Evolutionary conservation across 441 rosid species (phyloP), one percentile per base, ranked within the genome.

Genomic region (Geranium incanum): DNA sequence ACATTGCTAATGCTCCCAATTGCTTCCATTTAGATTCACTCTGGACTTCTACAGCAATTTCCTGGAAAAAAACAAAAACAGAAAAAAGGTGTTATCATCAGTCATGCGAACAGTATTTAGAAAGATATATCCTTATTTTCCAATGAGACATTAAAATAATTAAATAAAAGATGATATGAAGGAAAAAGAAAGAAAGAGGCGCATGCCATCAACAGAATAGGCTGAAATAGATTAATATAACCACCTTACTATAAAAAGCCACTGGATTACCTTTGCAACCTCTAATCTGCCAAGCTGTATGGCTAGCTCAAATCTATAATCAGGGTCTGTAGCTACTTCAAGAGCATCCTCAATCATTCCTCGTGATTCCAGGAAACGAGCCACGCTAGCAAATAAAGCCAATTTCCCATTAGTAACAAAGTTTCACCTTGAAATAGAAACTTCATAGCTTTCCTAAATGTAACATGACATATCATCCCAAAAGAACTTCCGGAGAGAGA

Each of bases 11-110:
- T 80, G 92, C 94, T 77, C 99, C 99, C 77, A 95, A 83, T 79
- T 89, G 99, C 86, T 92, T 92, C 99, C 99, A 95, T 77, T 92
- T 95, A 18, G 93, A 87, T 80, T 95, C 99, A 3, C 88, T 87
- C 72, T 90, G 95, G 74, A 82, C 97, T 80, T 89, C 93, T 23
- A 74, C 78, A 39, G 98, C 95, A 72, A 95, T 92, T 71, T 85
- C 96, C 99, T 95, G 84, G 69, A 83, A 70, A 11, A 73, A 69
- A 23, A 73, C 36, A 59, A 38, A 43, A 64, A 50, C 59, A 38
- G 36, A 6, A 68, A 39, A 36, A 36, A 19, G 15, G 68, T 66
- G 39, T n/a, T 66, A 18, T 33, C 45, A 13, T 66, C 68, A 36
- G 48, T 36, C 36, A 13, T 39, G 39, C 36, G 21, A 50, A 50